These are phyloP conservation scores for Pulveroboletus sp. DNA, from an alignment of 768 basidiomycete genomes.

Conservation along the genomic window DNA sequence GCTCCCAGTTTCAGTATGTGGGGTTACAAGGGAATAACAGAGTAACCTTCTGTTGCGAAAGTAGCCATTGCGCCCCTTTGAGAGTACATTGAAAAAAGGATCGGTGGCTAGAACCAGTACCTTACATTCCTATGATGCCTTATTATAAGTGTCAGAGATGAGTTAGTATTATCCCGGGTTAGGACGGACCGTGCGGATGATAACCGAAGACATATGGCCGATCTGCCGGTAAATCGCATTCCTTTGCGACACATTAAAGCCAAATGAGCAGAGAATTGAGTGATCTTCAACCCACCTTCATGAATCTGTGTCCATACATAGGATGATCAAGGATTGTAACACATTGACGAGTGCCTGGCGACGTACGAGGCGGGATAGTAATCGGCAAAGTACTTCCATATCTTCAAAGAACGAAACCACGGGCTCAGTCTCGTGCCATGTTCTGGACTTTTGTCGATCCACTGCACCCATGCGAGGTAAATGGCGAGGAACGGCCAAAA, in stretches of 20 bases:
- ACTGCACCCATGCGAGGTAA: constrained; percentile 77
- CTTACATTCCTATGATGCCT: constrained; percentile 98
- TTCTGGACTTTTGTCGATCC: constrained; percentile 74
- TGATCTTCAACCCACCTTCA: constrained; percentile 33
- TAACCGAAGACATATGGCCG: constrained; percentile 96
- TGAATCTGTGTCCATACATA: constrained; percentile 7
- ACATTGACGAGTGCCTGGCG: neutral
- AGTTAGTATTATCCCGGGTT: neutral
- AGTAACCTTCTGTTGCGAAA: constrained; percentile 87
- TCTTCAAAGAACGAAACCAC: constrained; percentile 65
- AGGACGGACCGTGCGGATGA: constrained; percentile 84
- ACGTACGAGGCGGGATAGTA: constrained; percentile 89
- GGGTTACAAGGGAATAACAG: neutral
- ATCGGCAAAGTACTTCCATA: constrained; percentile 91
- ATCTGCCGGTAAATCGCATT: constrained; percentile 86
- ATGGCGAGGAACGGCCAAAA: constrained; percentile 80
- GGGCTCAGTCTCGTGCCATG: constrained; percentile 63
- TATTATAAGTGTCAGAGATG: constrained; percentile 6
- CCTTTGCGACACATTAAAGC: constrained; percentile 35
- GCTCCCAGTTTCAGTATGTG: neutral
- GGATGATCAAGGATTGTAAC: neutral
- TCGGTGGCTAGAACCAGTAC: constrained; percentile 1
- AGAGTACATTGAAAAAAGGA: neutral
- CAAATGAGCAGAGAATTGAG: neutral
- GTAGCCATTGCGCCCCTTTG: constrained; percentile 88